These are phyloP conservation scores for Trichosporon asahii DNA, from an alignment of 1,284 basidiomycete genomes.

Conservation along the genomic window DNA sequence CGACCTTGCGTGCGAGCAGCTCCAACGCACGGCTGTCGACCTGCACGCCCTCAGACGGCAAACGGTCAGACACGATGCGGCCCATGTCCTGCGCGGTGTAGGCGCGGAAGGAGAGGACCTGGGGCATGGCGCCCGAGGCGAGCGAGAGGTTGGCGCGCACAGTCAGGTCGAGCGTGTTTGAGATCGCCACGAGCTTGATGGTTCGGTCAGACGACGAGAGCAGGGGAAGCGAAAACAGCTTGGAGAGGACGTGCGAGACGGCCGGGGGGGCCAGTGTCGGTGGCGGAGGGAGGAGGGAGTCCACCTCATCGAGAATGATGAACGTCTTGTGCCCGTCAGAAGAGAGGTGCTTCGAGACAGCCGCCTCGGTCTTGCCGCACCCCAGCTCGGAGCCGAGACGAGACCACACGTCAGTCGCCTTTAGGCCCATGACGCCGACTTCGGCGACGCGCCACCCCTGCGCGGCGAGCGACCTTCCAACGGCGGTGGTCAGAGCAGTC, in stretches of 20 bases:
- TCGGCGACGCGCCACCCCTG: constrained; percentile 45
- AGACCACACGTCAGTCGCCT: constrained; percentile 41
- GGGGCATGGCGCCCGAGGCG: constrained; percentile 37
- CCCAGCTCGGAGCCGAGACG: constrained; percentile 35
- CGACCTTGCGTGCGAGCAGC: constrained; percentile 49
- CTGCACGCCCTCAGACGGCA: constrained; percentile 30
- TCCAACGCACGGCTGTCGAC: constrained; percentile 49
- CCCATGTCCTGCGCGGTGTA: constrained; percentile 48
- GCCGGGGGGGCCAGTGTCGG: constrained; percentile 37
- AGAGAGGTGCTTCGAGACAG: constrained; percentile 29
- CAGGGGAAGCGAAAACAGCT: constrained; percentile 47
- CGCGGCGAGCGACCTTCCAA: constrained; percentile 32
- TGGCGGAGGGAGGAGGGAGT: constrained; percentile 48
- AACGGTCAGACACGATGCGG: constrained; percentile 44
- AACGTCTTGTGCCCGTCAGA: constrained; percentile 28
- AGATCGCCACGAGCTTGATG: constrained; percentile 51
- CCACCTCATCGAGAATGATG: constrained; percentile 52
- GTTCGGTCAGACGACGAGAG: constrained; percentile 25
- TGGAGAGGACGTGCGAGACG: constrained; percentile 45
- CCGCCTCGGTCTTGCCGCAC: constrained; percentile 39
- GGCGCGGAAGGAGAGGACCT: constrained; percentile 48
- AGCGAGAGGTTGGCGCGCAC: constrained; percentile 47
- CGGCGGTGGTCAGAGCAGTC: constrained; percentile 48
- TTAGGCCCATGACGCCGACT: constrained; percentile 50
- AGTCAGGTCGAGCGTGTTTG: constrained; percentile 52